phyloP scores from a whole-genome alignment of 108 stramenopile species.

The Seminavis robusta region DNA sequence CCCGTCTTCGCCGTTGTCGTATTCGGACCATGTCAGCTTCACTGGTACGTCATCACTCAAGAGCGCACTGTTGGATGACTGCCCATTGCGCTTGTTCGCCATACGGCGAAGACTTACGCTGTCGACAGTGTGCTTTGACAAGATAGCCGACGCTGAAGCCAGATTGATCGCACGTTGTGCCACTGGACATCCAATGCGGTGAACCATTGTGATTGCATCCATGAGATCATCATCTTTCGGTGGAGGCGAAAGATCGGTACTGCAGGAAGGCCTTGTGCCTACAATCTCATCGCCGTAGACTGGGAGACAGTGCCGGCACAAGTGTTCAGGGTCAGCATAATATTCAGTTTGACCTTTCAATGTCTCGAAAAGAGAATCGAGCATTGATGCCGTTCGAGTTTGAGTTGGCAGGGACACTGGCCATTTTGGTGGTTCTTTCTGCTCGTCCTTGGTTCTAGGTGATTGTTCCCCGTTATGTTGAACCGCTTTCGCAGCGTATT shows the following conservation, averaged over 20 bases:
- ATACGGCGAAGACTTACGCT: constrained; percentile 25
- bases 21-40: constrained; percentile 44
- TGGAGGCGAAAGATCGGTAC: too few relatives aligned
- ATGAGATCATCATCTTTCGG: constrained; percentile 2
- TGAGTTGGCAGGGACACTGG: neutral
- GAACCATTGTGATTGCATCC: constrained; percentile 57
- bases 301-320: constrained; percentile 71
- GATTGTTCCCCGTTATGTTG: constrained; percentile 1
- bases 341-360: constrained; percentile 27
- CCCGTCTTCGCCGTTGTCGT: constrained; percentile 21
- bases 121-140: too few relatives aligned
- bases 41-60: constrained; percentile 34
- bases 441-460: neutral
- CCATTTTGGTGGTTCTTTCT: neutral
- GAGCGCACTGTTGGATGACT: neutral
- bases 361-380: too few relatives aligned
- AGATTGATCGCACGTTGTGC: constrained; percentile 70
- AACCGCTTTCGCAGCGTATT: constrained; percentile 34
- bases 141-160: constrained; percentile 39
- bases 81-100: neutral
- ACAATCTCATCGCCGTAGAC: constrained; percentile 77
- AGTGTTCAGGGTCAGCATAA: constrained; percentile 73
- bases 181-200: constrained; percentile 65
- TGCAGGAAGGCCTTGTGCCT: constrained; percentile 48
- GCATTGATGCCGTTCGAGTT: neutral